Percentiles rank a stretch among this genome's conserved stretches.
phyloP scores from a whole-genome alignment of 1,284 basidiomycete genomes.

The Pholiota adiposa region DNA sequence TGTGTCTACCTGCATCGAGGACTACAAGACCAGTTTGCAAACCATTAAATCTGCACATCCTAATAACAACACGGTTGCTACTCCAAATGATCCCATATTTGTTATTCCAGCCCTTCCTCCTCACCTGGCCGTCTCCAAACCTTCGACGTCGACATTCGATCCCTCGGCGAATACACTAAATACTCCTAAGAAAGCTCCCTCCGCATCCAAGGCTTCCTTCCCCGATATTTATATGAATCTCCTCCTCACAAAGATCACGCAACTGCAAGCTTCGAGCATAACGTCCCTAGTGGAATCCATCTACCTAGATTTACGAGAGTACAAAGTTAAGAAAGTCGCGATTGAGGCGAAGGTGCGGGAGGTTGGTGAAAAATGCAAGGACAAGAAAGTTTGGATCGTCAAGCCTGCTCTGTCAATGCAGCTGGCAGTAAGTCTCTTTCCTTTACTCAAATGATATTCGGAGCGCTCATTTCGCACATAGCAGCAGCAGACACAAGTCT shows the following conservation, averaged over 20 bases:
- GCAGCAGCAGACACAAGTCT: slow-evolving; percentile 7
- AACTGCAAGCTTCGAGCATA: slow-evolving; percentile 60
- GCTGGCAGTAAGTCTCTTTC: slow-evolving; percentile 20
- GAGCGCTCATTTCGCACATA: not conserved
- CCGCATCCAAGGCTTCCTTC: slow-evolving; percentile 61
- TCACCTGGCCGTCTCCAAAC: slow-evolving; percentile 28
- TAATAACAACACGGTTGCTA: not conserved
- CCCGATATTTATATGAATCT: slow-evolving; percentile 65
- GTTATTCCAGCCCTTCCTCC: slow-evolving; percentile 45
- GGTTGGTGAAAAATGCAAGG: slow-evolving; percentile 71
- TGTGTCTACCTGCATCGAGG: slow-evolving; percentile 52
- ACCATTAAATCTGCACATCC: slow-evolving; percentile 16
- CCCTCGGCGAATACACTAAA: slow-evolving; percentile 13
- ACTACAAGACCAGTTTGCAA: slow-evolving; percentile 35
- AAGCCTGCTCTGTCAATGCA: slow-evolving; percentile 39
- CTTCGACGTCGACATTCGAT: slow-evolving; percentile 11
- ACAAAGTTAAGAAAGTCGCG: slow-evolving; percentile 80
- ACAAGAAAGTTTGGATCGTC: slow-evolving; percentile 72
- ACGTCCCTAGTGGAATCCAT: slow-evolving; percentile 72
- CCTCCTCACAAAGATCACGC: slow-evolving; percentile 60
- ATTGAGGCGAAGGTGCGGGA: slow-evolving; percentile 81
- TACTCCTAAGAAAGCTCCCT: slow-evolving; percentile 33
- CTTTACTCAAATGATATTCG: not conserved
- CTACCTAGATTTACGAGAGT: slow-evolving; percentile 63
- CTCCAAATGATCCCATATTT: slow-evolving; percentile 33